Percentiles rank a stretch among this genome's conserved stretches.
Conservation (phyloP, 139 green algal species). For the Micractinium sp. region DNA sequence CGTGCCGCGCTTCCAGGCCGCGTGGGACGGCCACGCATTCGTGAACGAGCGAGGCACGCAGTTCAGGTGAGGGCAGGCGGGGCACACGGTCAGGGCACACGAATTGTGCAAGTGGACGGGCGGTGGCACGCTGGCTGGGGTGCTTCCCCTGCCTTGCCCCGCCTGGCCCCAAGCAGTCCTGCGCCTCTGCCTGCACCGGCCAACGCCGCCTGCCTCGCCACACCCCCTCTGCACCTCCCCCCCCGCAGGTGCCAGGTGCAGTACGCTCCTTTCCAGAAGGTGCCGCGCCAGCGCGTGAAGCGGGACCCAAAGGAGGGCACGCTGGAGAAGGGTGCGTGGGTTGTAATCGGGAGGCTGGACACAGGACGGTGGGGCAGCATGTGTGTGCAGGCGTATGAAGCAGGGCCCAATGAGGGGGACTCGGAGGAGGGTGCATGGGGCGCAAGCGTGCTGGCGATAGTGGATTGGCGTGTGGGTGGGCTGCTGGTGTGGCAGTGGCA, state of each 20-base stretch:
- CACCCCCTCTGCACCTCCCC: not conserved
- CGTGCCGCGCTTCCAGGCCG: slow-evolving; percentile 70
- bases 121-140: not conserved
- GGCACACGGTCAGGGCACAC: not conserved
- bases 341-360: not conserved
- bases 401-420: not conserved
- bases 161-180: not conserved
- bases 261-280: slow-evolving; percentile 77
- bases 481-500: not conserved
- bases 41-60: slow-evolving; percentile 62
- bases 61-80: slow-evolving; percentile 29
- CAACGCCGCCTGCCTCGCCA: not conserved
- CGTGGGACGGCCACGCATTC: slow-evolving; percentile 74
- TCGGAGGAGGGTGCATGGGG: not conserved
- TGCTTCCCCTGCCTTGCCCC: not conserved
- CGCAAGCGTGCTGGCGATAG: not conserved
- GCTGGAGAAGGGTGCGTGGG: slow-evolving; percentile 66
- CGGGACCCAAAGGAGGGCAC: slow-evolving; percentile 71
- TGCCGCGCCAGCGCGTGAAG: slow-evolving; percentile 54
- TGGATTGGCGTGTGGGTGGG: not conserved
- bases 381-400: too few relatives aligned
- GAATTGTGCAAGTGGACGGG: too few relatives aligned
- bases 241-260: slow-evolving; percentile 62
- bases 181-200: not conserved
- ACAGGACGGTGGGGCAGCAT: too few relatives aligned